Percentiles rank a stretch among this genome's conserved stretches.
Conservation (phyloP, 441 rosid species). For the Hura crepitans region DNA sequence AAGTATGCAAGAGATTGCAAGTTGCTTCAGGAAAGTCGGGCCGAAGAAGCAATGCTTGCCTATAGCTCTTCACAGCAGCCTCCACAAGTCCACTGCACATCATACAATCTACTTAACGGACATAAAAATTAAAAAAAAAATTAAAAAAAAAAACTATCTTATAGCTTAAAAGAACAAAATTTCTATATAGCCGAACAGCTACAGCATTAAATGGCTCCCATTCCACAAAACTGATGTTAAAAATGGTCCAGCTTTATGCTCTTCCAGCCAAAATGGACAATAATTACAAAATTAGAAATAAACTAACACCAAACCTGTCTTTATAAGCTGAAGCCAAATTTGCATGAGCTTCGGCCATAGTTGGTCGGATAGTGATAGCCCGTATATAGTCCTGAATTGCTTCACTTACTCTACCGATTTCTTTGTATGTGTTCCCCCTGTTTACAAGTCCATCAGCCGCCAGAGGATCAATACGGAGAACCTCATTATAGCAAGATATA, state of each 20-base stretch:
- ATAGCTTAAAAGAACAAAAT: not conserved
- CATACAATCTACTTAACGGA: conserved; percentile 6
- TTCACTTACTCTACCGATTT: conserved; percentile 90
- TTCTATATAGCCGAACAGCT: not conserved
- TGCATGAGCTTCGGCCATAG: conserved; percentile 99
- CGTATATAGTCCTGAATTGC: conserved; percentile 89
- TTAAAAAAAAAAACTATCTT: too few species aligned
- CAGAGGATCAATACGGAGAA: conserved; percentile 91
- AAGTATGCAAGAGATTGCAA: conserved; percentile 90
- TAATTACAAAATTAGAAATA: not conserved
- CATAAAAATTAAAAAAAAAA: not conserved
- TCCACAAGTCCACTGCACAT: conserved; percentile 79
- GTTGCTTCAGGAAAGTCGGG: conserved; percentile 98
- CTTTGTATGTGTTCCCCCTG: conserved; percentile 95
- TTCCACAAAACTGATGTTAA: not conserved
- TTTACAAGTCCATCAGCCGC: conserved; percentile 99
- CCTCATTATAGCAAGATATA: conserved; percentile 97
- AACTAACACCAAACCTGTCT: conserved; percentile 60
- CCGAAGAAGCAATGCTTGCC: conserved; percentile 77
- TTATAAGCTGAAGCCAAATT: conserved; percentile 98
- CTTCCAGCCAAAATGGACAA: not conserved
- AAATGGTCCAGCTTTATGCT: not conserved
- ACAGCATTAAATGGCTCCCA: not conserved
- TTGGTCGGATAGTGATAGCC: conserved; percentile 78
- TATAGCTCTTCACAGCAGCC: conserved; percentile 91